Evolutionary conservation across 768 basidiomycete species (phyloP).

Genomic region (Suillus variegatus): DNA sequence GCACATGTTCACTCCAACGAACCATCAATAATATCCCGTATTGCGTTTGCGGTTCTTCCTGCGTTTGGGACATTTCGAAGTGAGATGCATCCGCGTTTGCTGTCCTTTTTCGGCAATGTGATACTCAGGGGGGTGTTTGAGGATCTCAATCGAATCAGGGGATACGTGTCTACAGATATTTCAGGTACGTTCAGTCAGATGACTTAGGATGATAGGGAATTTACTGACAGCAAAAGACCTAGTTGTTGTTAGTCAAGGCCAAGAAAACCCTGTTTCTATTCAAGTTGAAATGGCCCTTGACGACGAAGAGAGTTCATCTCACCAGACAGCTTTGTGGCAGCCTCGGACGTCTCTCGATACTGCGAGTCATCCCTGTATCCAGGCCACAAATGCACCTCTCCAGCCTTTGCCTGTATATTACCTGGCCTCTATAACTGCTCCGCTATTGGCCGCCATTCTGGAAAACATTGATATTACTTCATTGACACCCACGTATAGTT

Average conservation of each 20-base stretch:
- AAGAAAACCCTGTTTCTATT: constrained; percentile 53
- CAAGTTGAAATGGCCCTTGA: constrained; percentile 54
- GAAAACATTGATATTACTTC: constrained; percentile 51
- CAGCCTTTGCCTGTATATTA: constrained; percentile 59
- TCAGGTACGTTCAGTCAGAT: constrained; percentile 4
- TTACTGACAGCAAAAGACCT: neutral
- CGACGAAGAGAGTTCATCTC: constrained; percentile 8
- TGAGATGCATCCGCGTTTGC: constrained; percentile 62
- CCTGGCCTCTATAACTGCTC: constrained; percentile 61
- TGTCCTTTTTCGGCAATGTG: constrained; percentile 68
- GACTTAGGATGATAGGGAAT: neutral
- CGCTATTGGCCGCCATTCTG: constrained; percentile 62
- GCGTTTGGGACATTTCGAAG: constrained; percentile 68
- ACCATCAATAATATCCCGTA: constrained; percentile 52
- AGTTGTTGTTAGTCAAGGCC: constrained; percentile 8
- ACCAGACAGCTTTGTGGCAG: constrained; percentile 21
- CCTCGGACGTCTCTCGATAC: constrained; percentile 28
- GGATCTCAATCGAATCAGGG: constrained; percentile 42
- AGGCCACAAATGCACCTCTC: constrained; percentile 57
- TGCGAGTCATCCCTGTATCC: constrained; percentile 27
- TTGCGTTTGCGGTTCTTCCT: constrained; percentile 72
- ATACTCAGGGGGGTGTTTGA: constrained; percentile 57
- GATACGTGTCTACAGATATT: constrained; percentile 9
- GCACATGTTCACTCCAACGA: constrained; percentile 54
- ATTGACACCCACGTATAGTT: constrained; percentile 39